Base-by-base conservation (phyloP, 176 grass and related monocot species). In the Cocos nucifera region DNA sequence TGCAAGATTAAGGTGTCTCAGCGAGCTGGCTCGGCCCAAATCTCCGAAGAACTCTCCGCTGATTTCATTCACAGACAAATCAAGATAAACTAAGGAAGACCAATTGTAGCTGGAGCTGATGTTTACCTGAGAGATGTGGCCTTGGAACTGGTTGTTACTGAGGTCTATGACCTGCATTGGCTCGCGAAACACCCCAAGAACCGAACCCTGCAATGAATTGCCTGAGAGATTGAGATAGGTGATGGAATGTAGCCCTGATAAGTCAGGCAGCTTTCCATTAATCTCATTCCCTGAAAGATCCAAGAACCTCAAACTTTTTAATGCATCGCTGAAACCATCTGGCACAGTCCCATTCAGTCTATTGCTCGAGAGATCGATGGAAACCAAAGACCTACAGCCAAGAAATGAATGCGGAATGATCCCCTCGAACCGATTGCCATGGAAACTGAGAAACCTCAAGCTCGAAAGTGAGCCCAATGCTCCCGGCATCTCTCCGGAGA, bases 1-100 rank as follows among this genome's bases (percentile, higher is more conserved):
- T 73, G 84, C 93, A 61, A 98, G 87, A 75, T 98, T 98, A 22
- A 92, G 56, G 80, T 98, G 84, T 62, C 61, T 88, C 17, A 98
- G 56, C 27, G 66, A 80, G 16, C 17, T 70, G 44, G 80, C 73
- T n/a, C 48, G 54, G 26, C 63, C 50, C 0, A 71, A 20, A 8
- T 77, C 44, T 26, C 51, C 57, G 17, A 75, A 82, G 59, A 98
- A 81, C 66, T 74, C 69, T 17, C 84, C 87, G 5, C 30, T 48
- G 51, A 98, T 35, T 73, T 81, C 67, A 62, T 98, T 98, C 67
- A 73, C 67, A 8, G 93, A 98, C 61, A 92, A 73, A 71, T 98
- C 93, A 12, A 98, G 84, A 79, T 98, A 80, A 20, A 49, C 15
- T 63, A 97, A 77, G 3, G 93, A 72, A 19, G 82, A 82, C 53